Percentiles rank a stretch among this genome's conserved stretches.
phyloP scores from a whole-genome alignment of 768 basidiomycete genomes.

The Phlebiopsis gigantea region DNA sequence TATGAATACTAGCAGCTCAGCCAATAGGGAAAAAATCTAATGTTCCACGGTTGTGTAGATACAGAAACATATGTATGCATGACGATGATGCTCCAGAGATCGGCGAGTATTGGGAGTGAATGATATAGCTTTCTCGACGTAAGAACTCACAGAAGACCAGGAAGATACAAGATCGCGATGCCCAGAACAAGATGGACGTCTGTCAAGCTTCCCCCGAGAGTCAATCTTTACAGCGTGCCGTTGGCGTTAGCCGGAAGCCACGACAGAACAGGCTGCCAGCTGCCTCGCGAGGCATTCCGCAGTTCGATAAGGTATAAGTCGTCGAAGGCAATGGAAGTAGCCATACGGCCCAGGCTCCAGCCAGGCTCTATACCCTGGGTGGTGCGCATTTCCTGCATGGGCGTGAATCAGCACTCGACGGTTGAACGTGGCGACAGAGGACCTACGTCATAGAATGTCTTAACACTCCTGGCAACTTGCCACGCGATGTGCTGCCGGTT shows the following conservation, averaged over 20 bases:
- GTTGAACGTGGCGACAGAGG: not conserved
- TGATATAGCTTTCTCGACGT: too few species aligned
- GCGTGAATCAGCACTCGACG: not conserved
- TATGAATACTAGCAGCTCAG: too few species aligned
- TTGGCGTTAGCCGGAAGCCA: not conserved
- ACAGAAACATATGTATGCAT: too few species aligned
- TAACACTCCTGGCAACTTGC: not conserved
- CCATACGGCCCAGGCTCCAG: not conserved
- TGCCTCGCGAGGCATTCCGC: not conserved
- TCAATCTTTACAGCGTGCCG: too few species aligned
- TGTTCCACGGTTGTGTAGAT: too few species aligned
- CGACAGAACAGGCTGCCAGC: conserved; percentile 1
- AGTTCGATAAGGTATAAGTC: not conserved
- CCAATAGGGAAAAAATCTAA: too few species aligned
- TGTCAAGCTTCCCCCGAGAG: too few species aligned
- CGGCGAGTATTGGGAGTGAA: too few species aligned
- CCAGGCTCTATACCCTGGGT: not conserved
- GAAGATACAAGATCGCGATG: too few species aligned
- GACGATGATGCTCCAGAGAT: too few species aligned
- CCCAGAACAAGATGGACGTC: too few species aligned
- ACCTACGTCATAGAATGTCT: not conserved
- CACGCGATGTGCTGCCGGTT: not conserved
- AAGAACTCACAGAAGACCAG: too few species aligned
- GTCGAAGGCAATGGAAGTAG: not conserved
- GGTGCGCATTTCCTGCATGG: not conserved